Evolutionary conservation across 345 rosid species (phyloP).

Genomic region (Murraya paniculata): DNA sequence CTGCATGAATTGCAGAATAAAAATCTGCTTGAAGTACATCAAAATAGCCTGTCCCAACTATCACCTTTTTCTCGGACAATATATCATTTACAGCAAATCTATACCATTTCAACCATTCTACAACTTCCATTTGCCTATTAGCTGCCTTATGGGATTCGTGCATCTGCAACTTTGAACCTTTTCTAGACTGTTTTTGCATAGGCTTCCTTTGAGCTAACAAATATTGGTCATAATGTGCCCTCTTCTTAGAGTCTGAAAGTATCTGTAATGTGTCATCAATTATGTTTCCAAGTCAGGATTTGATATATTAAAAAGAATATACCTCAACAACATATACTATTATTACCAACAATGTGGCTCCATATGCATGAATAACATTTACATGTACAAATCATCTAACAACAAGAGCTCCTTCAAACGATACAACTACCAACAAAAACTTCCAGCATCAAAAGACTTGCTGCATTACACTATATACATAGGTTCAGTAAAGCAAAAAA

Average conservation of each 20-base stretch:
- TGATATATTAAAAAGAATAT: background rate
- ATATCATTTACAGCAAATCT: slow-evolving; percentile 74
- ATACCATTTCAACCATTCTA: slow-evolving; percentile 91
- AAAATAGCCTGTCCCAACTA: slow-evolving; percentile 60
- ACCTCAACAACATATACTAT: background rate
- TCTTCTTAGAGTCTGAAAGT: slow-evolving; percentile 33
- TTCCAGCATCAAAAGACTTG: background rate
- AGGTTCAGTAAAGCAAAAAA: background rate
- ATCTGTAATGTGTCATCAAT: background rate
- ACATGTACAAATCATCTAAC: background rate
- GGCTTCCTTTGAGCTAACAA: slow-evolving; percentile 57
- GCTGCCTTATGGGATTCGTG: slow-evolving; percentile 38
- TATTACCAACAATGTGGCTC: background rate
- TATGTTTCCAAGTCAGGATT: background rate
- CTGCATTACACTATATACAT: background rate
- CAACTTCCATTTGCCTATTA: slow-evolving; percentile 75
- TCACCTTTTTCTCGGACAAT: slow-evolving; percentile 64
- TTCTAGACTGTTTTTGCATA: slow-evolving; percentile 38
- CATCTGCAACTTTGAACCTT: slow-evolving; percentile 33
- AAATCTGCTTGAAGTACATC: slow-evolving; percentile 83
- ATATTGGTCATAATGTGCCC: slow-evolving; percentile 66
- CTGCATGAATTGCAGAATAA: slow-evolving; percentile 71
- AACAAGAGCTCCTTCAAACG: background rate
- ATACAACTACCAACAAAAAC: background rate
- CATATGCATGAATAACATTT: background rate